Base-by-base conservation (phyloP, 306 rosid genomes). In the Ormosia semicastrata region DNA sequence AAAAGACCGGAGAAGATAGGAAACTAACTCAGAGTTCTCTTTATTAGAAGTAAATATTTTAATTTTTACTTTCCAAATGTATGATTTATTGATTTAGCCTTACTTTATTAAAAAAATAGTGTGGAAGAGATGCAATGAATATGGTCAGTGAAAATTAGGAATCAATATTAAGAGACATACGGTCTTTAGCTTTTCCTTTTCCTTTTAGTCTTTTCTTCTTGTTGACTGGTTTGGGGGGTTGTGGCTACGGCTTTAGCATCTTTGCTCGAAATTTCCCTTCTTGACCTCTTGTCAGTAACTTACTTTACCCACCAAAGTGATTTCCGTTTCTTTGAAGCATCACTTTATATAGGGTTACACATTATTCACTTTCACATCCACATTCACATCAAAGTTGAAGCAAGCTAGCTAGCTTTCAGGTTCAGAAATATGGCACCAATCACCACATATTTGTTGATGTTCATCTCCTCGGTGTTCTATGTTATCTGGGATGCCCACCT, bases 401-500 rank as follows among this genome's bases (percentile, higher is more conserved):
- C 11, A 46, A 71, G 13, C 76, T 59, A 2, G 2, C 3, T 53
- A 9, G 14, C n/a, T 39, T 41, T n/a, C 2, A 18, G 12, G 10
- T 15, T 33, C 46, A 62, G 32, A 50, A 36, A 44, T 2, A 83
- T 83, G 86, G 88, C 50, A 17, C 88, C 88, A 29, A 71, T 85
- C 40, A 85, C 83, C 3, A 76, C 73, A 0, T 81, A 77, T 54
- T 62, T 85, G 8, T 47, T 80, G 39, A n/a, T 81, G 11, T 1
- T 81, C 17, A 13, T 81, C 10, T 85, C 85, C 14, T 85, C 88
- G 0, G 65, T 81, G 3, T 76, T 76, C 15, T 71, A 71, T 3
- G 59, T 81, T 71, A 71, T 81, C 17, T 71, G 80, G 80, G 88
- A 81, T 63, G 77, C 80, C 1, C 33, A 39, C 30, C 2, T 7